Percentiles rank a stretch among this genome's conserved stretches.
Conservation (phyloP, 2,329 filamentous ascomycete species). For the Alternaria angustiovoidea region DNA sequence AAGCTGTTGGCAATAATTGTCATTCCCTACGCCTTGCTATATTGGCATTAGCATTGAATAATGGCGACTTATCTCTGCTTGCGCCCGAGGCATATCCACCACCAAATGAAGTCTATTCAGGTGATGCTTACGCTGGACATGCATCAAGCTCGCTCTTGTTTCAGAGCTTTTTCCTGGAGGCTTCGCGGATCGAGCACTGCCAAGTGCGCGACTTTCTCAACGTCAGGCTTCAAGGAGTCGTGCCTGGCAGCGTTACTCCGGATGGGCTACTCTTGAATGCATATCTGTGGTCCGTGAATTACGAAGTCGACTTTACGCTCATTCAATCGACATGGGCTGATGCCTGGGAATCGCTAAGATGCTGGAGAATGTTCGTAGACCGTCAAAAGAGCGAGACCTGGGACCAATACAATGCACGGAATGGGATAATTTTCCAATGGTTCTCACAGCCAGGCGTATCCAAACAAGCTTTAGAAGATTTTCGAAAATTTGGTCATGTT, state of each 20-base stretch:
- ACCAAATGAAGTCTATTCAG: accelerated
- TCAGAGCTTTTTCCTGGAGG: not conserved
- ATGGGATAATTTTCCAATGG: not conserved
- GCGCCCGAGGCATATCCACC: not conserved
- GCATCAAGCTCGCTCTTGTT: not conserved
- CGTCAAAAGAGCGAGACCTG: not conserved
- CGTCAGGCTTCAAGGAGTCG: not conserved
- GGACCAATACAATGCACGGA: not conserved
- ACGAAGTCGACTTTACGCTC: not conserved
- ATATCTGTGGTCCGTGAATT: not conserved
- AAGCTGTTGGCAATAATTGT: not conserved
- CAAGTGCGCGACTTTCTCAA: not conserved
- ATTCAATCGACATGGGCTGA: not conserved
- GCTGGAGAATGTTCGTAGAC: not conserved
- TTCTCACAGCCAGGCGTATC: not conserved
- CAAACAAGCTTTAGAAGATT: not conserved
- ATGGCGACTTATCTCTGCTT: not conserved
- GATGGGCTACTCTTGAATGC: not conserved
- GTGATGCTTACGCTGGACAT: not conserved
- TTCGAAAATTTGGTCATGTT: not conserved
- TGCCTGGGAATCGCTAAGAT: not conserved
- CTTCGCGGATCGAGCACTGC: not conserved
- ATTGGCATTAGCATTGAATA: not conserved
- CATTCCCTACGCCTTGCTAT: not conserved
- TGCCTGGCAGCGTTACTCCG: not conserved